A percentile compares a stretch with the other conserved stretches of the same genome.
Conservation (phyloP, 2,329 filamentous ascomycete species). For the Gyromitra esculenta region DNA sequence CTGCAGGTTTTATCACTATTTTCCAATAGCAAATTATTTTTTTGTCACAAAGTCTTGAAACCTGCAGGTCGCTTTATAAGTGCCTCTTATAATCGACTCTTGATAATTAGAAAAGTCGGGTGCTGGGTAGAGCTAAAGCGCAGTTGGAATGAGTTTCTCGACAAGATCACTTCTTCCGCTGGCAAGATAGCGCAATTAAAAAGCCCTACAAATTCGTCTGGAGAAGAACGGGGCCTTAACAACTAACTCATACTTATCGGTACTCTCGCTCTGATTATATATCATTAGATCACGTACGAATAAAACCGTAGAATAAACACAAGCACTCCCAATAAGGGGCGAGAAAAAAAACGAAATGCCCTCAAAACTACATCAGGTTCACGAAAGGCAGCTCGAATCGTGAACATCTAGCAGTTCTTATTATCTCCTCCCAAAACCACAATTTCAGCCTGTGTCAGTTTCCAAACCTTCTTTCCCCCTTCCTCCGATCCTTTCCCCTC, state of each 20-base stretch:
- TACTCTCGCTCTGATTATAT: not conserved
- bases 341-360: conserved; percentile 2
- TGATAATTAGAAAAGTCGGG: not conserved
- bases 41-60: not conserved
- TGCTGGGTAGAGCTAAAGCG: not conserved
- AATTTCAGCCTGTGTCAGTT: conserved; percentile 71
- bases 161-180: not conserved
- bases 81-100: not conserved
- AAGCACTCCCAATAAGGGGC: not conserved
- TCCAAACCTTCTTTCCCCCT: conserved; percentile 71
- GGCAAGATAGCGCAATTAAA: not conserved
- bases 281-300: not conserved
- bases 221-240: not conserved
- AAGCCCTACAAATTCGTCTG: not conserved
- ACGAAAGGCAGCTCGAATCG: not conserved
- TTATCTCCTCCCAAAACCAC: conserved; percentile 69
- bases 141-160: not conserved
- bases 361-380: not conserved
- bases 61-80: conserved; percentile 8
- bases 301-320: not conserved
- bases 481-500: conserved; percentile 60
- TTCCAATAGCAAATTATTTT: not conserved
- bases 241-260: not conserved
- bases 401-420: not conserved
- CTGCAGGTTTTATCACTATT: not conserved